phyloP scores from a whole-genome alignment of 1,284 basidiomycete species.

The Sanguinoderma infundibulare region DNA sequence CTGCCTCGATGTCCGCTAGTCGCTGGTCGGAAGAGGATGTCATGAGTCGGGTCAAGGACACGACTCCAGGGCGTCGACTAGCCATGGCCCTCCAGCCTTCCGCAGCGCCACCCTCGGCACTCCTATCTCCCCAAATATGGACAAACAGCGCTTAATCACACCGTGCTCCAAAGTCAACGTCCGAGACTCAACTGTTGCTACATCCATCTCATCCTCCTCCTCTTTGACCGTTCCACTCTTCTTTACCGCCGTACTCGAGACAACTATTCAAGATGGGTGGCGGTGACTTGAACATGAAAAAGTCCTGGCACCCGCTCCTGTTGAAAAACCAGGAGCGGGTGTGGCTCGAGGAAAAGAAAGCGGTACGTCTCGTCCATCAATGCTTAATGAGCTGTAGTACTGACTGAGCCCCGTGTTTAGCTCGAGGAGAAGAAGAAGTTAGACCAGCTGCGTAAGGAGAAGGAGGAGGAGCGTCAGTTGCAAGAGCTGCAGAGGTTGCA shows the following conservation, averaged over 20 bases:
- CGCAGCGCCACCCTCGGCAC: slow-evolving; percentile 1
- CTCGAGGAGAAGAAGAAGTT: slow-evolving; percentile 98
- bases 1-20: slow-evolving; percentile 41
- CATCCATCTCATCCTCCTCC: background rate
- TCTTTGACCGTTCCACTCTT: background rate
- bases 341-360: slow-evolving; percentile 98
- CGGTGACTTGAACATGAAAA: slow-evolving; percentile 95
- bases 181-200: background rate
- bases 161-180: slow-evolving; percentile 4
- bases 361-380: slow-evolving; percentile 54
- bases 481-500: slow-evolving; percentile 95
- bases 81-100: slow-evolving; percentile 11
- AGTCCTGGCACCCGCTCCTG: slow-evolving; percentile 98
- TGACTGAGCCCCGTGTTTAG: slow-evolving; percentile 41
- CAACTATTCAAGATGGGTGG: slow-evolving; percentile 85
- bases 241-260: slow-evolving; percentile 15
- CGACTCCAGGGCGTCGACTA: slow-evolving; percentile 26
- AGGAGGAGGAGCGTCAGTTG: slow-evolving; percentile 95
- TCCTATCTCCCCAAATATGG: slow-evolving; percentile 18
- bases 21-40: slow-evolving; percentile 33
- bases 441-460: slow-evolving; percentile 94
- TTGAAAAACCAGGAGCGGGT: slow-evolving; percentile 99
- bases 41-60: slow-evolving; percentile 30
- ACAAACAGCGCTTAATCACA: slow-evolving; percentile 24
- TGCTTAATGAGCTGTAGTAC: background rate